phyloP scores from a whole-genome alignment of 176 grass and related monocot genomes.

The Alloteropsis semialata region DNA sequence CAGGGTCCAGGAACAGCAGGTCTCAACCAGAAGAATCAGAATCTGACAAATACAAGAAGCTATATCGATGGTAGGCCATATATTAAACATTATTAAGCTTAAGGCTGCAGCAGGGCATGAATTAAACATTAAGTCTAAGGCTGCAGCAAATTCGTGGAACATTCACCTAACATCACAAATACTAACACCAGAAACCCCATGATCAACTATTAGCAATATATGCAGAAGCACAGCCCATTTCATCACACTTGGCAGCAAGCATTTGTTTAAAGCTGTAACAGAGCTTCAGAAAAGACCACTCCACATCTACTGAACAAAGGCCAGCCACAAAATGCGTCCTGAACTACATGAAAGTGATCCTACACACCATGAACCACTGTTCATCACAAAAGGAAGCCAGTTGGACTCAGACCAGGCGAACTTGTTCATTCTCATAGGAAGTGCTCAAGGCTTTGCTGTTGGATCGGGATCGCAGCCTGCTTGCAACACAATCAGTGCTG shows the following conservation, averaged over 20 bases:
- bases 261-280: neutral
- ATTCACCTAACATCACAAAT: neutral
- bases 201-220: neutral
- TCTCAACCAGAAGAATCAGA: neutral
- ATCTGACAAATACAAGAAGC: too few relatives aligned
- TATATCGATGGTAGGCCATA: too few relatives aligned
- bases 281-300: neutral
- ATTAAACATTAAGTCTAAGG: neutral
- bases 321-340: neutral
- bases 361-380: neutral
- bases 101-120: neutral
- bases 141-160: neutral
- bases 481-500: slow-evolving; percentile 38
- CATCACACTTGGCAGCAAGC: neutral
- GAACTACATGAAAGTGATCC: neutral
- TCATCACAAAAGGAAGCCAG: neutral
- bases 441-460: slow-evolving; percentile 20
- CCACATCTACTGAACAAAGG: neutral
- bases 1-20: neutral
- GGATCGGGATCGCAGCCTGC: slow-evolving; percentile 40
- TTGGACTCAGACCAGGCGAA: neutral
- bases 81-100: too few relatives aligned
- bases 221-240: neutral
- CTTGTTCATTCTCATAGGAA: too few relatives aligned
- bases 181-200: neutral